Percentiles rank a stretch among this genome's conserved stretches.
These are phyloP conservation scores for Lathyrus oleraceus DNA, from an alignment of 306 rosid genomes.

Conservation along the genomic window DNA sequence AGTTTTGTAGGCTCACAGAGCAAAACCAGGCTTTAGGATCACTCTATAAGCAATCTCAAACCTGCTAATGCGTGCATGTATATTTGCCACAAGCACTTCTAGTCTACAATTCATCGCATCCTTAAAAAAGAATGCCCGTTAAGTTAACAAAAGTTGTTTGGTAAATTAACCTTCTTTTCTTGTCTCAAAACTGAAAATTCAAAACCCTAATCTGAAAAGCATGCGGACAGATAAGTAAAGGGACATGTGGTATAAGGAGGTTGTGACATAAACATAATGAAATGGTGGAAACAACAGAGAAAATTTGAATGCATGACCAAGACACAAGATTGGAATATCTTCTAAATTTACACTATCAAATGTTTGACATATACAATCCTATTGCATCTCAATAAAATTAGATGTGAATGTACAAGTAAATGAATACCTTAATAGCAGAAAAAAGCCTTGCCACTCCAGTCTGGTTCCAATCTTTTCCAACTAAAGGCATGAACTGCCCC, in stretches of 20 bases:
- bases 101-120: not conserved
- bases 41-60: not conserved
- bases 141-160: not conserved
- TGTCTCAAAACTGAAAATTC: not conserved
- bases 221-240: not conserved
- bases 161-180: not conserved
- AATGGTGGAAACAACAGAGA: slow-evolving; percentile 13
- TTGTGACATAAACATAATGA: slow-evolving; percentile 15
- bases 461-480: slow-evolving; percentile 96
- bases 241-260: not conserved
- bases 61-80: not conserved
- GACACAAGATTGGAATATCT: slow-evolving; percentile 2
- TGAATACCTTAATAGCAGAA: slow-evolving; percentile 79
- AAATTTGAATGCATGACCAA: slow-evolving; percentile 8
- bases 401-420: slow-evolving; percentile 10
- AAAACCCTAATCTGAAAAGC: not conserved
- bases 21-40: not conserved
- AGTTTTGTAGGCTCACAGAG: not conserved
- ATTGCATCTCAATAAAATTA: slow-evolving; percentile 10
- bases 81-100: not conserved
- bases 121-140: not conserved
- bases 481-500: slow-evolving; percentile 99
- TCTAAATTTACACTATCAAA: slow-evolving; percentile 1
- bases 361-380: not conserved
- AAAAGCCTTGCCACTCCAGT: slow-evolving; percentile 94